phyloP scores from a whole-genome alignment of 352 stramenopile genomes.

The Phytophthora idaei region DNA sequence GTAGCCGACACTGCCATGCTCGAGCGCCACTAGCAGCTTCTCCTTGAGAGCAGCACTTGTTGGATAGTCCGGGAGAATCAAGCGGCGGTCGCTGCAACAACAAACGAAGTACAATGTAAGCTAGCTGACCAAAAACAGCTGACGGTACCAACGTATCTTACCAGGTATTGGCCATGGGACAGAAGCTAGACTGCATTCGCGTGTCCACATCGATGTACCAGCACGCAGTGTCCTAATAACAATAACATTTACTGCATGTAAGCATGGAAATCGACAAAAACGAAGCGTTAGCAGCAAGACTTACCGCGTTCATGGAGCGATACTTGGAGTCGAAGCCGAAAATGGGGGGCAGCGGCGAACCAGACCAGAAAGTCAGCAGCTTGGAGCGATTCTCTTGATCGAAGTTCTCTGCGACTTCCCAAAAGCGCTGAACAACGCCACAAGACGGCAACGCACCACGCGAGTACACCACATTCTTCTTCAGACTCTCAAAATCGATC shows the following conservation, averaged over 20 bases:
- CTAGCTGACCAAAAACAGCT: background rate
- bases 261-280: constrained; percentile 5
- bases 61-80: constrained; percentile 75
- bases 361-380: constrained; percentile 82
- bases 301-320: constrained; percentile 61
- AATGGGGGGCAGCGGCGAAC: constrained; percentile 64
- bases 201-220: constrained; percentile 80
- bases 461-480: constrained; percentile 65
- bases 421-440: constrained; percentile 62
- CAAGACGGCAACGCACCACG: constrained; percentile 46
- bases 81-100: constrained; percentile 57
- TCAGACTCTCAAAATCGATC: constrained; percentile 64
- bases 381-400: constrained; percentile 57
- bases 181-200: constrained; percentile 48
- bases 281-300: constrained; percentile 2
- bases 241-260: constrained; percentile 1
- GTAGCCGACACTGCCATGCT: constrained; percentile 71
- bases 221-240: constrained; percentile 52
- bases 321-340: constrained; percentile 74
- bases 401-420: constrained; percentile 67
- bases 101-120: constrained; percentile 17
- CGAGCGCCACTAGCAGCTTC: constrained; percentile 66
- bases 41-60: constrained; percentile 54
- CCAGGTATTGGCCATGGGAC: constrained; percentile 80
- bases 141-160: constrained; percentile 28